Base-by-base conservation (phyloP, 306 rosid genomes). In the Prunus mume region DNA sequence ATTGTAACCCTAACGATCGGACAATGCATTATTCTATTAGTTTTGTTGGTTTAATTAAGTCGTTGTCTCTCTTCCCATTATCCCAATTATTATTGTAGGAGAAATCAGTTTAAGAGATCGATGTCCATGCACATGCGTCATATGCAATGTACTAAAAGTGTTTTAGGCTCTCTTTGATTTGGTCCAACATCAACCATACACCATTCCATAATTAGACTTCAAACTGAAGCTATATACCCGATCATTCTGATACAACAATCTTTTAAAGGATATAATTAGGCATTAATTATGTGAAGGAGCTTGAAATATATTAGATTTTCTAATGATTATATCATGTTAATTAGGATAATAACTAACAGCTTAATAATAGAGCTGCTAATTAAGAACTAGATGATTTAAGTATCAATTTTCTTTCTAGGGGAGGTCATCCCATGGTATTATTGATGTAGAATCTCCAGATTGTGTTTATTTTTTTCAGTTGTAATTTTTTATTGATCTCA, bases 161-260 rank as follows among this genome's bases (percentile, higher is more conserved):
- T 76, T 70, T 76, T 76, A 68, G 60, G 54, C 52, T 64, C n/a
- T 71, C 70, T 72, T 70, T 68, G 69, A 76, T 67, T 75, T 77
- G 73, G 58, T 65, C 81, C 80, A 80, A 77, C 90, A 82, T 78
- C 84, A 86, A 82, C 76, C 76, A 82, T 60, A 74, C 72, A 71
- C 55, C 63, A 75, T 30, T 10, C 66, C 56, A 76, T 49, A 68
- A 81, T 82, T 73, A 49, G 56, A 34, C 64, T 74, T 76, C 38
- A 57, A 84, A 80, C 41, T 65, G 45, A 74, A 62, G 43, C 76
- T 49, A 60, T 2, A 32, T 18, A 71, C 56, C 43, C 61, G 7
- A 47, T 80, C 71, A 64, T 68, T 62, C 50, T 74, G 68, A 22
- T 11, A 71, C 66, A 51, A 65, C 18, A 75, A 80, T 66, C 78